Conservation (phyloP, 2,329 filamentous ascomycete species). For the Venturia asperata region DNA sequence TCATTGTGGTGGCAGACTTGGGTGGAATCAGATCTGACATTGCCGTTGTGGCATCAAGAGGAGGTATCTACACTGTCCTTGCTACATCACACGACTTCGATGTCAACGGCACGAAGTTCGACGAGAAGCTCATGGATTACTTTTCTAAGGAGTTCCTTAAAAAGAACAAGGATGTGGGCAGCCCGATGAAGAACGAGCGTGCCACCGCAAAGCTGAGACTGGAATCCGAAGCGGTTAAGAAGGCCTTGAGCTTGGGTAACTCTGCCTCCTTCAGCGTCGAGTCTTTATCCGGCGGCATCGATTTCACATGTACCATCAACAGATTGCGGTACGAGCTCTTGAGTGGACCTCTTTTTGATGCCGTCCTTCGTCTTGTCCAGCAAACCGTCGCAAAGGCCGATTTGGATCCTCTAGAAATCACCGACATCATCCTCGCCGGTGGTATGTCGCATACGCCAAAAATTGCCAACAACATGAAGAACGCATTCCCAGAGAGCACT, state of each 20-base stretch:
- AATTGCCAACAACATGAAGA: slow-evolving; percentile 72
- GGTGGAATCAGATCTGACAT: slow-evolving; percentile 91
- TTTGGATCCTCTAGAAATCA: slow-evolving; percentile 84
- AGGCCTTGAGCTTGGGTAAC: slow-evolving; percentile 78
- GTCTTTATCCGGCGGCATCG: slow-evolving; percentile 77
- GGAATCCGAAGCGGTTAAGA: slow-evolving; percentile 87
- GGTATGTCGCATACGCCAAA: slow-evolving; percentile 91
- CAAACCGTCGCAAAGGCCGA: slow-evolving; percentile 84
- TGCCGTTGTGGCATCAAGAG: slow-evolving; percentile 80
- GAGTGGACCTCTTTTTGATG: slow-evolving; percentile 75
- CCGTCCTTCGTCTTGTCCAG: slow-evolving; percentile 79
- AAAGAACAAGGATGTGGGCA: slow-evolving; percentile 69
- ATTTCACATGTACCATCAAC: slow-evolving; percentile 91
- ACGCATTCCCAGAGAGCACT: slow-evolving; percentile 66
- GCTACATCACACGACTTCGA: slow-evolving; percentile 95
- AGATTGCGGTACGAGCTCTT: slow-evolving; percentile 87
- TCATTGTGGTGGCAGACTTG: slow-evolving; percentile 83
- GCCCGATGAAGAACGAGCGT: slow-evolving; percentile 73
- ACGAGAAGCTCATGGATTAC: slow-evolving; percentile 88
- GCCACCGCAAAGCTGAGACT: slow-evolving; percentile 86
- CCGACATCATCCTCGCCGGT: slow-evolving; percentile 89
- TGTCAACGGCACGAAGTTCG: slow-evolving; percentile 75
- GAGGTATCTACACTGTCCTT: slow-evolving; percentile 92
- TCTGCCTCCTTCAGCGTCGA: slow-evolving; percentile 92
- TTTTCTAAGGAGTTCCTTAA: slow-evolving; percentile 99